Evolutionary conservation across 2,329 filamentous ascomycete species (phyloP), one percentile per base, ranked within the genome.

Genomic region (Ophioceras dolichostomum): DNA sequence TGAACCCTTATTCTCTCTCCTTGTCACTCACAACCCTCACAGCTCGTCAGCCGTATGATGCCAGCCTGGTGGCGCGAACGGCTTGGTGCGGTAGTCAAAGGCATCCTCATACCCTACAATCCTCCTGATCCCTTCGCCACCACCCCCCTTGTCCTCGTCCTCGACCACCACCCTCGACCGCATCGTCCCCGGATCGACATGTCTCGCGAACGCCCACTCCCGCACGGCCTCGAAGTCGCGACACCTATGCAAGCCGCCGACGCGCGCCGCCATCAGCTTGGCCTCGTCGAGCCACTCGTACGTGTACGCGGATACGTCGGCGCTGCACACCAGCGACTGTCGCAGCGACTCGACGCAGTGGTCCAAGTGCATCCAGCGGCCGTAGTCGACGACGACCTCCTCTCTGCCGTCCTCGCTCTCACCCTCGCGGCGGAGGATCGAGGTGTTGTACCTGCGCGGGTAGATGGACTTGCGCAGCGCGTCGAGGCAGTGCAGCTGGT

Each of bases 401-500:
- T n/a, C n/a, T n/a, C n/a, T n/a, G n/a, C n/a, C n/a, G n/a, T n/a
- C n/a, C n/a, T n/a, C n/a, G n/a, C n/a, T n/a, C 8, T n/a, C 6
- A 17, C 16, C 31, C 14, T 20, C 16, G 14, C 13, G 5, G 16
- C 6, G 13, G 4, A 32, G 4, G 16, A 10, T 12, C 17, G 14
- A 28, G 5, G 9, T 20, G 16, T 26, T 27, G 22, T 29, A 36
- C 16, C 17, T 16, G n/a, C 14, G 16, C 22, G 10, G n/a, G 16
- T 36, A 36, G 10, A 19, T 19, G 24, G 17, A 18, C 21, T 20
- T 17, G 21, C 34, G 21, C 7, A 36, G 34, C 10, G 16, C 14
- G 14, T 20, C 24, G 4, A 36, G 34, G 14, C 34, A 36, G 22
- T 36, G 22, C n/a, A 36, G 34, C 22, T 36, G 34, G 34, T 19